Percentiles rank a stretch among this genome's conserved stretches.
phyloP scores from a whole-genome alignment of 2,329 filamentous ascomycete species.

The Aureobasidium sp. region DNA sequence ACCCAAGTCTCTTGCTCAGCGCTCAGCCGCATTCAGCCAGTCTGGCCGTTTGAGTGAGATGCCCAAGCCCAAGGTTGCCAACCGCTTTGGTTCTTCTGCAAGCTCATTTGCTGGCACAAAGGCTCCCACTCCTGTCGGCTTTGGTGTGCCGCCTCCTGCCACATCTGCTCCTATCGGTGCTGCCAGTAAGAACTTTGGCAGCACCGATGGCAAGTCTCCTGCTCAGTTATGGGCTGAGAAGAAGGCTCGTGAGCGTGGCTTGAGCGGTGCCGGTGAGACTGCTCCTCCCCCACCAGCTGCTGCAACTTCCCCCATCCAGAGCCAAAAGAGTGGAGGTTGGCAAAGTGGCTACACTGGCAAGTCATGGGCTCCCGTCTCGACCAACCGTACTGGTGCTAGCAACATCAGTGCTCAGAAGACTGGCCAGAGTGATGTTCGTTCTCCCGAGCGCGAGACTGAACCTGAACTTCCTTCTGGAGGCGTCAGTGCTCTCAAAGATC shows the following conservation, averaged over 20 bases:
- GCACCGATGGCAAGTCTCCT: constrained; percentile 90
- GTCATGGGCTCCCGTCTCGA: constrained; percentile 79
- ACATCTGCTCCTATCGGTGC: constrained; percentile 62
- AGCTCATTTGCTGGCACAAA: constrained; percentile 80
- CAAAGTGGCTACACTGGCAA: constrained; percentile 89
- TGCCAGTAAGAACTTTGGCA: constrained; percentile 88
- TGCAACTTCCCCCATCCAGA: constrained; percentile 48
- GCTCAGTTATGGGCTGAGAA: constrained; percentile 97
- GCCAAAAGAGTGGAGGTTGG: constrained; percentile 78
- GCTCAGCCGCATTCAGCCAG: constrained; percentile 64
- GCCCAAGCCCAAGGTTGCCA: constrained; percentile 91
- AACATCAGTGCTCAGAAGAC: constrained; percentile 56
- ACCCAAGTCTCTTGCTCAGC: constrained; percentile 63
- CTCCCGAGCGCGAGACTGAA: constrained; percentile 45
- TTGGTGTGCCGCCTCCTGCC: constrained; percentile 55
- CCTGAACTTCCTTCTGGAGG: constrained; percentile 52
- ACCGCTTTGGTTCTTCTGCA: constrained; percentile 68
- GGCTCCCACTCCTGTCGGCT: constrained; percentile 67
- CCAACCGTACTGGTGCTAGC: constrained; percentile 57
- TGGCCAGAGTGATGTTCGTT: constrained; percentile 47
- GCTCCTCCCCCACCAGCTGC: constrained; percentile 36
- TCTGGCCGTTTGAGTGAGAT: constrained; percentile 78
- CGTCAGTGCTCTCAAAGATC: constrained; percentile 69
- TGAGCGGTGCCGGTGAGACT: constrained; percentile 45
- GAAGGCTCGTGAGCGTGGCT: constrained; percentile 71